phyloP scores from a whole-genome alignment of 441 rosid genomes.

The Dalechampia spathulata region DNA sequence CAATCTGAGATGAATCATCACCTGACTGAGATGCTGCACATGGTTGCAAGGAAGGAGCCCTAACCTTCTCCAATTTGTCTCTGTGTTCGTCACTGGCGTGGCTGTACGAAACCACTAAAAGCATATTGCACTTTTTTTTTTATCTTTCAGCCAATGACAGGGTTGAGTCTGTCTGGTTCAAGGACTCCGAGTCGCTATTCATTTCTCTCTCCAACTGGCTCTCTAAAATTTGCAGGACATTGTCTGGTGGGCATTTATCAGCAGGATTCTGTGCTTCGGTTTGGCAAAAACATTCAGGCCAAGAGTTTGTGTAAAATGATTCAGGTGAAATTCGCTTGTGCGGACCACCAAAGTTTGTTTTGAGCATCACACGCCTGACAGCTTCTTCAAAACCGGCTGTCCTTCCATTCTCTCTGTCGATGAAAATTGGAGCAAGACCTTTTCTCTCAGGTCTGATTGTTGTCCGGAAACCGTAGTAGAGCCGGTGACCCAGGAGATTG shows the following conservation, averaged over 20 bases:
- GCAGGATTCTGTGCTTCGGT: constrained; percentile 50
- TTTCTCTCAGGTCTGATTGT: constrained; percentile 90
- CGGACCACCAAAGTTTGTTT: constrained; percentile 90
- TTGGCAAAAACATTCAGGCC: constrained; percentile 98
- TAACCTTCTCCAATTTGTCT: too few species aligned
- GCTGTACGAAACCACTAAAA: too few species aligned
- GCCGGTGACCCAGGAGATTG: constrained; percentile 95
- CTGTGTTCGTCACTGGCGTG: too few species aligned
- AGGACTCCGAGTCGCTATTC: constrained; percentile 29
- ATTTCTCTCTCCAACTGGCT: constrained; percentile 44
- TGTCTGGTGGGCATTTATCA: constrained; percentile 81
- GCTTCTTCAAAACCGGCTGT: constrained; percentile 72
- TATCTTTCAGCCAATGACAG: constrained; percentile 35
- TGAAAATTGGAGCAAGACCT: constrained; percentile 76
- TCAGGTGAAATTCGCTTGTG: constrained; percentile 80
- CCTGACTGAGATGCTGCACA: too few species aligned
- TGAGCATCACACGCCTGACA: constrained; percentile 67
- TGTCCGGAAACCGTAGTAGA: constrained; percentile 91
- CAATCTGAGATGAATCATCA: too few species aligned
- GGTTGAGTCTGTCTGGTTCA: constrained; percentile 35
- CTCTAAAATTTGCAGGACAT: constrained; percentile 62
- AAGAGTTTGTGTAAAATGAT: constrained; percentile 91
- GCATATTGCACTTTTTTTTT: background rate
- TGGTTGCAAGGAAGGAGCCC: too few species aligned
- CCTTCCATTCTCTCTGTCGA: constrained; percentile 61